Conservation (phyloP, 768 basidiomycete species). For the Termitomyces sp. region DNA sequence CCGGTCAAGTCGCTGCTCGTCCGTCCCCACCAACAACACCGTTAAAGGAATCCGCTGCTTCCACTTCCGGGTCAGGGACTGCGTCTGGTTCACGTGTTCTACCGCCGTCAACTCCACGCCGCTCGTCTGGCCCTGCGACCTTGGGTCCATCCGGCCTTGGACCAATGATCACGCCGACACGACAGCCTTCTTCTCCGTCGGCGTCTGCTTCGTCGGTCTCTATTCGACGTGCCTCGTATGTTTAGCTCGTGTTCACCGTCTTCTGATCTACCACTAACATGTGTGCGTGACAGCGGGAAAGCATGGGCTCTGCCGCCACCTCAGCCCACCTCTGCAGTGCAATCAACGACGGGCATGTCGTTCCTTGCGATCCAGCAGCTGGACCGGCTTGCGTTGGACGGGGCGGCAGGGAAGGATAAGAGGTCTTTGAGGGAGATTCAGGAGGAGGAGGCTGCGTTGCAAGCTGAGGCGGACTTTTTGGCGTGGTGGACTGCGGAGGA, state of each 20-base stretch:
- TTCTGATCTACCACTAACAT: not conserved
- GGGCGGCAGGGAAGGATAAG: conserved; percentile 38
- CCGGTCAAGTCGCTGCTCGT: conserved; percentile 2
- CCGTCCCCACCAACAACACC: conserved; percentile 8
- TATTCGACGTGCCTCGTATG: conserved; percentile 43
- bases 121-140: conserved; percentile 14
- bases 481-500: conserved; percentile 89
- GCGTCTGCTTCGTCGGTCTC: conserved; percentile 5
- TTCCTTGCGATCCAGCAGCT: conserved; percentile 81
- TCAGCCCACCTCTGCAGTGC: conserved; percentile 19
- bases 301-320: conserved; percentile 47
- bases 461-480: conserved; percentile 74
- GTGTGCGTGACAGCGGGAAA: conserved; percentile 27
- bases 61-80: not conserved
- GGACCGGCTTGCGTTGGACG: conserved; percentile 32
- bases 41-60: not conserved
- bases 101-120: conserved; percentile 15
- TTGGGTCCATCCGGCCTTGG: conserved; percentile 39
- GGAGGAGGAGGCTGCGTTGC: conserved; percentile 66
- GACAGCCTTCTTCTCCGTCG: conserved; percentile 29
- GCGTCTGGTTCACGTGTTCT: conserved; percentile 11
- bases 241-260: conserved; percentile 7
- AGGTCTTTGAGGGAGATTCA: conserved; percentile 79
- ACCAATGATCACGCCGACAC: conserved; percentile 58
- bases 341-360: conserved; percentile 42